Evolutionary conservation across 768 basidiomycete genomes (phyloP).

Genomic region (Termitomyces eurrhizus): DNA sequence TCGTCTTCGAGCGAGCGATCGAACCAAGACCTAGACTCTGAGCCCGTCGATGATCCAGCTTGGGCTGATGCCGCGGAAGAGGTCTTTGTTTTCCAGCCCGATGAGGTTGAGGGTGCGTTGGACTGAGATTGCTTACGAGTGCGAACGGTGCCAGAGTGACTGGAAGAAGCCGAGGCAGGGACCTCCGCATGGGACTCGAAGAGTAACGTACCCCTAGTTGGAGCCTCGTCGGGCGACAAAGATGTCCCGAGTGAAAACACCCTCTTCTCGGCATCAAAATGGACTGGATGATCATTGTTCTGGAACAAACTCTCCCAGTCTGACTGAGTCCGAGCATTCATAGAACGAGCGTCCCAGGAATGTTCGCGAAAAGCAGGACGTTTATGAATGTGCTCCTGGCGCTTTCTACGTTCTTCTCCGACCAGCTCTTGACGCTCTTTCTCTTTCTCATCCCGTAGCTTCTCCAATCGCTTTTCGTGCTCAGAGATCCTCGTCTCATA

Average conservation of each 20-base stretch:
- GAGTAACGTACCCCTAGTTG: not conserved
- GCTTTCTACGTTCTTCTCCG: constrained; percentile 32
- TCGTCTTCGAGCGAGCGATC: not conserved
- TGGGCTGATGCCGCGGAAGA: constrained; percentile 8
- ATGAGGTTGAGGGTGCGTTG: constrained; percentile 13
- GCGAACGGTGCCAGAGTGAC: constrained; percentile 7
- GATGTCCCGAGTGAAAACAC: constrained; percentile 8
- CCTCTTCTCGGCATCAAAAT: constrained; percentile 14
- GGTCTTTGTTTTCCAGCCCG: constrained; percentile 19
- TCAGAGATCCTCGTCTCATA: constrained; percentile 29
- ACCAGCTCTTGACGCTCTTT: constrained; percentile 43
- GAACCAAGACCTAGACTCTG: not conserved
- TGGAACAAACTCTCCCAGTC: constrained; percentile 15
- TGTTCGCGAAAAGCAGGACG: constrained; percentile 16
- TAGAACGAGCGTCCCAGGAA: constrained; percentile 5
- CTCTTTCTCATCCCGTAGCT: constrained; percentile 44
- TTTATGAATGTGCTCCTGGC: constrained; percentile 26
- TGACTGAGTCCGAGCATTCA: not conserved
- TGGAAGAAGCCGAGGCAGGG: not conserved
- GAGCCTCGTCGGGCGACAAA: constrained; percentile 7
- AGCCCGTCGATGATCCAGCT: not conserved
- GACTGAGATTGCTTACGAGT: constrained; percentile 11
- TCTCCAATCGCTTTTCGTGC: constrained; percentile 35
- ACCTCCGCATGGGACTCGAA: constrained; percentile 4
- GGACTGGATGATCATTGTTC: constrained; percentile 4